These are phyloP conservation scores for Penicillium nordicum DNA, from an alignment of 2,329 filamentous ascomycete genomes.

Conservation along the genomic window DNA sequence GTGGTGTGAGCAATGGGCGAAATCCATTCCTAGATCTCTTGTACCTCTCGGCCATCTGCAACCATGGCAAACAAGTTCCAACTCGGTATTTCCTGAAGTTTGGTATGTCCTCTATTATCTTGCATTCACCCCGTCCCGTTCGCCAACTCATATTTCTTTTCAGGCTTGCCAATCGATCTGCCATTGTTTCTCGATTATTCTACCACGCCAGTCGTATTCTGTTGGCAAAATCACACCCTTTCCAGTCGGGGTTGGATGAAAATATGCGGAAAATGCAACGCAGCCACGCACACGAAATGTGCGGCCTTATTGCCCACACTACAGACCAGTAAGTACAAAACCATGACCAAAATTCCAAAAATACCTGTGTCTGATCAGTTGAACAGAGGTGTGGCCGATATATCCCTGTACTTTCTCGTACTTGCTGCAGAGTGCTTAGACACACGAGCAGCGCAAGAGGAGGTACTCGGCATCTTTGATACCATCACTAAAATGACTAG, in stretches of 20 bases:
- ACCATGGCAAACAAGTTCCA: constrained; percentile 62
- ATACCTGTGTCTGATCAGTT: background rate
- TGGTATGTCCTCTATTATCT: constrained; percentile 57
- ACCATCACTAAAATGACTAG: constrained; percentile 72
- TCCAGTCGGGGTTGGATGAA: constrained; percentile 55
- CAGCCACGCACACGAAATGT: constrained; percentile 77
- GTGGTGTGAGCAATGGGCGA: constrained; percentile 81
- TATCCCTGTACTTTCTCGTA: constrained; percentile 74
- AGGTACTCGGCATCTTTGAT: constrained; percentile 73
- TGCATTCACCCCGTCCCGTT: background rate
- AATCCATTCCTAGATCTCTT: constrained; percentile 77
- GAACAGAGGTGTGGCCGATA: constrained; percentile 65
- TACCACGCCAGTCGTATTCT: constrained; percentile 85
- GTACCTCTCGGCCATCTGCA: constrained; percentile 76
- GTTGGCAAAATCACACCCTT: constrained; percentile 74
- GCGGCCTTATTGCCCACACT: constrained; percentile 81
- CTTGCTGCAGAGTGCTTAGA: constrained; percentile 73
- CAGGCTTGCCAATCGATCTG: constrained; percentile 77
- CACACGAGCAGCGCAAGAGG: constrained; percentile 69
- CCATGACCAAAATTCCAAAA: background rate
- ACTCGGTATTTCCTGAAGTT: constrained; percentile 79
- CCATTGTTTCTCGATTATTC: constrained; percentile 77
- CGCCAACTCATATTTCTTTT: background rate
- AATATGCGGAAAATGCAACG: constrained; percentile 69
- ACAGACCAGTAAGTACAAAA: constrained; percentile 61